These are phyloP conservation scores for Nyssa sinensis DNA, from an alignment of 148 eudicot species.

Conservation along the genomic window DNA sequence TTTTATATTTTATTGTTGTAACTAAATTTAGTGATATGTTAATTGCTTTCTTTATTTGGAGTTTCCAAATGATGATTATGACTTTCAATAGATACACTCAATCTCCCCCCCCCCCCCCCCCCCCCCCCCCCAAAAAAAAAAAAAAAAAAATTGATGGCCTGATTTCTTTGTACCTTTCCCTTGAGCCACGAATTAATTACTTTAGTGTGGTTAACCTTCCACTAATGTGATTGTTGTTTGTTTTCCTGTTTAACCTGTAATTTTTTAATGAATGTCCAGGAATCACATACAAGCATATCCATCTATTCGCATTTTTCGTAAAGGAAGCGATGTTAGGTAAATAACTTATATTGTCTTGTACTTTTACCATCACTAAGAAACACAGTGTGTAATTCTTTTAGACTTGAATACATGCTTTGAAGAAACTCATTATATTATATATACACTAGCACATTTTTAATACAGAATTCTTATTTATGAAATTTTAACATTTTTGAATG, in stretches of 20 bases:
- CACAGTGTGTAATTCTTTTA: neutral
- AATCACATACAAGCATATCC: conserved; percentile 97
- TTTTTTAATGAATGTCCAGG: conserved; percentile 46
- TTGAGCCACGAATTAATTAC: neutral
- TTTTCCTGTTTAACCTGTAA: conserved; percentile 17
- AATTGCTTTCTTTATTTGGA: conserved; percentile 11
- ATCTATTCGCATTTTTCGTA: conserved; percentile 90
- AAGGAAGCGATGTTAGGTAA: conserved; percentile 80
- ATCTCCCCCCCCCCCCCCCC: too few species aligned
- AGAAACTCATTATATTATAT: neutral
- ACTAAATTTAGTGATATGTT: neutral
- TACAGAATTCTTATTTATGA: neutral
- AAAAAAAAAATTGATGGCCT: too few species aligned
- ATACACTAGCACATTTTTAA: neutral
- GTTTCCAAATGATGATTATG: too few species aligned
- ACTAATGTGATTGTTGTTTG: conserved; percentile 1
- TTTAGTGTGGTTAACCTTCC: neutral
- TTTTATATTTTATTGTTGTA: neutral
- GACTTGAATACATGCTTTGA: neutral
- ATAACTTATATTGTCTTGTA: conserved; percentile 13
- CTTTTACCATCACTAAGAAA: neutral
- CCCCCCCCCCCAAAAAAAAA: too few species aligned
- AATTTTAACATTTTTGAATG: neutral
- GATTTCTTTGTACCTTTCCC: neutral
- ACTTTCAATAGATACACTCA: too few species aligned